Conservation (phyloP, 1,284 basidiomycete species). For the Cutaneotrichosporon sp. region DNA sequence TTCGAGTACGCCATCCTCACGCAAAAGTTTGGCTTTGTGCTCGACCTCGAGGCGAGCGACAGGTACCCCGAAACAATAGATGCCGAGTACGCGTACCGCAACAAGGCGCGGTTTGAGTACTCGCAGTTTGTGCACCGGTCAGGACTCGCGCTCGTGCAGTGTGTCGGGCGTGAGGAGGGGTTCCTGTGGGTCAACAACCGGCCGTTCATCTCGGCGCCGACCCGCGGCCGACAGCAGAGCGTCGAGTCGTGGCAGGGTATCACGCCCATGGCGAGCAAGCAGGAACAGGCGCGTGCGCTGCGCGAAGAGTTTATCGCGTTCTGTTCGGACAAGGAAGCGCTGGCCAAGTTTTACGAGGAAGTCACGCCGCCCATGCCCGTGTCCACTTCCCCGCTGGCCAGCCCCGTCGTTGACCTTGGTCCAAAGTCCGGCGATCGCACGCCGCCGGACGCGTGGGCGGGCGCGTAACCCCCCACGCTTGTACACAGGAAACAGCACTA, state of each 20-base stretch:
- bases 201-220: conserved; percentile 50
- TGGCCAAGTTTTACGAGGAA: conserved; percentile 67
- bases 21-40: conserved; percentile 67
- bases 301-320: conserved; percentile 60
- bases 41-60: conserved; percentile 75
- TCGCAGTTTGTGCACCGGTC: conserved; percentile 85
- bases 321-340: conserved; percentile 57
- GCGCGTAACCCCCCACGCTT: neutral
- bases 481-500: neutral
- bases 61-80: conserved; percentile 73
- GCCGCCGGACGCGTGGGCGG: conserved; percentile 1
- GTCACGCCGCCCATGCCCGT: conserved; percentile 52
- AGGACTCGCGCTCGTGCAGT: conserved; percentile 80
- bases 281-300: conserved; percentile 39
- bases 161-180: conserved; percentile 68
- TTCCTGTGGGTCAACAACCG: conserved; percentile 85
- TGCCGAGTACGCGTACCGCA: conserved; percentile 83
- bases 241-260: conserved; percentile 19
- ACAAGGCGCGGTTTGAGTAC: conserved; percentile 60
- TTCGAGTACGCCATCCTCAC: conserved; percentile 75
- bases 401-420: neutral
- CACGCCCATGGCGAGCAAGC: conserved; percentile 25
- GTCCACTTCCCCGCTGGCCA: neutral
- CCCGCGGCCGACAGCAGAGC: conserved; percentile 16
- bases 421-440: neutral